Evolutionary conservation across 2,329 filamentous ascomycete species (phyloP).

Genomic region (Incumbomyces lentus): DNA sequence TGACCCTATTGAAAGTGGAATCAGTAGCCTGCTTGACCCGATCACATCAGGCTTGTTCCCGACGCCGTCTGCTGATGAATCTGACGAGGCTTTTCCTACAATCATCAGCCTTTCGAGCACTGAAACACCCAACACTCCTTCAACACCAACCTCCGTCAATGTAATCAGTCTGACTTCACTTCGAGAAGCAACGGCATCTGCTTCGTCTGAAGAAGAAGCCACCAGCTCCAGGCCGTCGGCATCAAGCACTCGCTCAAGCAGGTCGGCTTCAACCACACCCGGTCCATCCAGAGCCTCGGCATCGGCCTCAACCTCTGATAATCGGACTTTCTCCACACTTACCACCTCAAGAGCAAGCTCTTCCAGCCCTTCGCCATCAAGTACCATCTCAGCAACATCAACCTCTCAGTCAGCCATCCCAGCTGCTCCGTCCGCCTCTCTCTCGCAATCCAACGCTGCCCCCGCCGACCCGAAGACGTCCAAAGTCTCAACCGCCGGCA

Average conservation of each 20-base stretch:
- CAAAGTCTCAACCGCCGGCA: conserved; percentile 12
- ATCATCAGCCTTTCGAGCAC: neutral
- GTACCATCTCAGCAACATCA: neutral
- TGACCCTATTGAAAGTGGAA: conserved; percentile 2
- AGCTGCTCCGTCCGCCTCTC: neutral
- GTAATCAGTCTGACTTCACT: neutral
- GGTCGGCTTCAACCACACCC: neutral
- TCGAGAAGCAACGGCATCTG: neutral
- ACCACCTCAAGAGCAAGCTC: neutral
- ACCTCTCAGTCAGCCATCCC: neutral
- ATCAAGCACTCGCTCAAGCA: neutral
- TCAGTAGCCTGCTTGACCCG: neutral
- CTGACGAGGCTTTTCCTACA: neutral
- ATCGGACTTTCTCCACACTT: too few relatives aligned
- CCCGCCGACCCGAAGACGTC: neutral
- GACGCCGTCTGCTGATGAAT: neutral
- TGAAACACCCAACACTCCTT: neutral
- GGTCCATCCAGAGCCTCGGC: neutral
- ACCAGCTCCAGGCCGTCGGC: neutral
- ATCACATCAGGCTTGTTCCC: neutral
- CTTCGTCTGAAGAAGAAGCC: neutral
- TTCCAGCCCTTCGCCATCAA: neutral
- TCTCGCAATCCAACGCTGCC: neutral
- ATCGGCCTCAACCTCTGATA: neutral
- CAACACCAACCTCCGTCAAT: neutral